These are phyloP conservation scores for Chlorella ohadii DNA, from an alignment of 139 green algal species.

Conservation along the genomic window DNA sequence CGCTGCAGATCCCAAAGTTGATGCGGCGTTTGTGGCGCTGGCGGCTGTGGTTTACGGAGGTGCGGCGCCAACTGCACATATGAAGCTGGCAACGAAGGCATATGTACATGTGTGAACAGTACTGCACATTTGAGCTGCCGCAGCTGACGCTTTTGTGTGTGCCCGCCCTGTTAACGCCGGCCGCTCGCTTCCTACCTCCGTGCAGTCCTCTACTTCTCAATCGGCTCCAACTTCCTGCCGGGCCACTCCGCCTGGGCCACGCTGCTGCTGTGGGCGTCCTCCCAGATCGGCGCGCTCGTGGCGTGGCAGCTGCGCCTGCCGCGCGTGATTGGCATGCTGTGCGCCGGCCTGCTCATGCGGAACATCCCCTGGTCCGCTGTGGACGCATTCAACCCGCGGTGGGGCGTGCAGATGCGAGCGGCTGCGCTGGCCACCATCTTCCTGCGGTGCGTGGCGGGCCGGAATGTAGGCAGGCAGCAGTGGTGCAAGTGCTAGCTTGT, in stretches of 20 bases:
- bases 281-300: slow-evolving; percentile 38
- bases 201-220: slow-evolving; percentile 46
- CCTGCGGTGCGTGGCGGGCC: slow-evolving; percentile 46
- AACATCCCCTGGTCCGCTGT: slow-evolving; percentile 71
- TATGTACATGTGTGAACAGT: no score
- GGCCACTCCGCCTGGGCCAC: slow-evolving; percentile 39
- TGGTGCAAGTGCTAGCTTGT: no score
- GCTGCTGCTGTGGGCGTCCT: slow-evolving; percentile 43
- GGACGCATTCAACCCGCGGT: slow-evolving; percentile 60
- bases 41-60: slow-evolving; percentile 38
- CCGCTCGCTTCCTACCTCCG: not conserved
- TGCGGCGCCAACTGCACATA: no score
- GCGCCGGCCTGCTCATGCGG: slow-evolving; percentile 65
- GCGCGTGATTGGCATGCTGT: slow-evolving; percentile 78
- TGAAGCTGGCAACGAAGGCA: no score
- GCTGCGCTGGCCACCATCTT: slow-evolving; percentile 85
- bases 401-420: slow-evolving; percentile 73
- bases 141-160: not conserved
- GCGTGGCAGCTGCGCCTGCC: slow-evolving; percentile 61
- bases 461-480: no score
- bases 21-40: slow-evolving; percentile 16
- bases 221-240: slow-evolving; percentile 48
- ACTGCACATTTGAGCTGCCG: no score
- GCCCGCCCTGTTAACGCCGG: no score
- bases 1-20: slow-evolving; percentile 2